Base-by-base conservation (phyloP, 78 protist genomes). In the Abeoforma whisleri region DNA sequence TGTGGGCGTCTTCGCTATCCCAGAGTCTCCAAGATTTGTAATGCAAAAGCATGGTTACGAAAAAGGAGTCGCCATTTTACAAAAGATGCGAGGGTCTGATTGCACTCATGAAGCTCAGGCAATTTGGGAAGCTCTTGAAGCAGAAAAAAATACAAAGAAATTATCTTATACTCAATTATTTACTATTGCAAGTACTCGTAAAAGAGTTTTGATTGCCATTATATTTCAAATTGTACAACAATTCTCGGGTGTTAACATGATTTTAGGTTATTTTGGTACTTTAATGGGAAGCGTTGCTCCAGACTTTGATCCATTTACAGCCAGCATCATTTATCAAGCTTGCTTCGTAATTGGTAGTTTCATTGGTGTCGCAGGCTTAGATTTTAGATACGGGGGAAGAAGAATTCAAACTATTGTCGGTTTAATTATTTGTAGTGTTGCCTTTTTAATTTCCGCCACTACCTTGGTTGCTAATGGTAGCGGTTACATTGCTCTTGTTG, bases 171-270 rank as follows among this genome's bases (percentile, higher is more conserved):
- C 34, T 28, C 75, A 74, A 28, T 25, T 74, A 25, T 74, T 74
- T 48, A 28, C 79, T 22, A 30, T 37, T 25, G 23, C 79, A 28
- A 74, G 36, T 48, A 37, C 36, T 35, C 79, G 79, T 30, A 74
- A 74, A 25, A 22, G 79, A 28, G 25, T 74, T 35, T 25, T 74
- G 57, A 74, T 74, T 25, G 79, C 34, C 25, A 48, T 74, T 30
- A 37, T 74, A 30, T 25, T 74, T 35, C 79, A 74, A 48, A 74
- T 74, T 25, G 79, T 48, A 30, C 79, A 74, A 48, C 79, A 74
- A 48, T 25, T 74, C 25, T 37, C 79, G 23, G 79, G 79, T 25
- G 79, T 74, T 22, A 74, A 74, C 36, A 48, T 48, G 25, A 37
- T 74, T 48, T 25, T 74, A 28, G 79, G 79, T 25, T 74, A 74